Conservation (phyloP, 2,329 filamentous ascomycete genomes). For the Orbilia oligospora region DNA sequence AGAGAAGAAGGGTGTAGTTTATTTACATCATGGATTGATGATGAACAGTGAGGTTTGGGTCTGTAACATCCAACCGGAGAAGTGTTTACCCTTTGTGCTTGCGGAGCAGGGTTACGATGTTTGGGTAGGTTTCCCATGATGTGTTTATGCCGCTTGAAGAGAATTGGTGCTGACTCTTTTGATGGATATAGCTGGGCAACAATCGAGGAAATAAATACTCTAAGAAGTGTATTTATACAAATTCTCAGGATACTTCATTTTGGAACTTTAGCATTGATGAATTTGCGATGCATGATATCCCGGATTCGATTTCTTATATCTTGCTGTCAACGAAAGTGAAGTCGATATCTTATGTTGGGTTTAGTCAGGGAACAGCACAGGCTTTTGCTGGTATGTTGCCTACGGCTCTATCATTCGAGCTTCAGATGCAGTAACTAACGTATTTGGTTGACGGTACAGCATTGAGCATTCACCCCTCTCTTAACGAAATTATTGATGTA, state of each 20-base stretch:
- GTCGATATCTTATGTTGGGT: conserved; percentile 94
- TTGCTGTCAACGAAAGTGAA: conserved; percentile 84
- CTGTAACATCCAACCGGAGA: conserved; percentile 85
- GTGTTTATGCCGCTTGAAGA: background rate
- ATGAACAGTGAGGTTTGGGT: conserved; percentile 99
- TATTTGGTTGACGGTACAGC: conserved; percentile 67
- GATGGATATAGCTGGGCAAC: conserved; percentile 81
- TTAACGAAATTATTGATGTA: conserved; percentile 94
- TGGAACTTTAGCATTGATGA: conserved; percentile 99
- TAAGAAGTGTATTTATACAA: conserved; percentile 86
- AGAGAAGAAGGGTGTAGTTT: conserved; percentile 85
- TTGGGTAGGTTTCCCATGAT: conserved; percentile 75
- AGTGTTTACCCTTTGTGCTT: conserved; percentile 88
- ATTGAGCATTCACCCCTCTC: conserved; percentile 87
- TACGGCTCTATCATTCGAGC: background rate
- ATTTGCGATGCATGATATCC: conserved; percentile 97
- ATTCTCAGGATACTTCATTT: conserved; percentile 82
- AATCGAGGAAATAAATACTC: conserved; percentile 99
- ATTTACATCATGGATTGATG: conserved; percentile 90
- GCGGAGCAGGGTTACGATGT: conserved; percentile 95
- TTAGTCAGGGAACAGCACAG: conserved; percentile 96
- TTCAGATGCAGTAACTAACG: background rate
- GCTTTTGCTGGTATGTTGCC: conserved; percentile 77
- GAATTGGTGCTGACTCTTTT: conserved; percentile 61
- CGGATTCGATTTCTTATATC: conserved; percentile 93